Evolutionary conservation across 768 basidiomycete species (phyloP).

Genomic region (Pilatotrama ljubarskyi): DNA sequence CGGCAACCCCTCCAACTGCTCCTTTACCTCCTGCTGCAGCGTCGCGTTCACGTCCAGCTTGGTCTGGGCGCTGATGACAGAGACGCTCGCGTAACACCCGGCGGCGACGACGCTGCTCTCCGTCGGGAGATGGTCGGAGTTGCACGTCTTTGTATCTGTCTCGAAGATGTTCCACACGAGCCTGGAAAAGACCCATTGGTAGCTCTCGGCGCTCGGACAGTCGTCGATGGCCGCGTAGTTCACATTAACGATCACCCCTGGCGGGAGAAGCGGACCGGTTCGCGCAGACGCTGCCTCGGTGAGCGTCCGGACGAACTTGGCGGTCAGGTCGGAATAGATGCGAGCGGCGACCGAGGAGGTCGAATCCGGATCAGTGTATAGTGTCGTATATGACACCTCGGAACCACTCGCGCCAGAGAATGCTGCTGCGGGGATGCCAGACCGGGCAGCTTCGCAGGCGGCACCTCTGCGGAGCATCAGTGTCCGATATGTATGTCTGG

Average conservation of each 20-base stretch:
- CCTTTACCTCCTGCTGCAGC: conserved; percentile 31
- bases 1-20: conserved; percentile 21
- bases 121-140: conserved; percentile 32
- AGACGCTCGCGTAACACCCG: conserved; percentile 35
- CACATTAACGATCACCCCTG: conserved; percentile 36
- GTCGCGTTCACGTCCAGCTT: conserved; percentile 36
- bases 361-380: conserved; percentile 37
- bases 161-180: conserved; percentile 27
- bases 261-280: conserved; percentile 32
- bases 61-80: conserved; percentile 31
- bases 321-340: conserved; percentile 45
- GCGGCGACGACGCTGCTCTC: conserved; percentile 29
- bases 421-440: conserved; percentile 52
- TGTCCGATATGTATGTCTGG: neutral
- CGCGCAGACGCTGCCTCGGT: conserved; percentile 12
- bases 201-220: conserved; percentile 30
- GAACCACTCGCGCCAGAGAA: conserved; percentile 46
- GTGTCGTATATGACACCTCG: conserved; percentile 52
- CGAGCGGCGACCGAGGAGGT: conserved; percentile 39
- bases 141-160: conserved; percentile 36
- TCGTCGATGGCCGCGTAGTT: conserved; percentile 34
- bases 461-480: conserved; percentile 43
- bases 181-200: conserved; percentile 36
- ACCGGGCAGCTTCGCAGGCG: conserved; percentile 47
- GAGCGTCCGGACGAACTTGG: conserved; percentile 38